Conservation (phyloP, 306 rosid species). For the Cucurbita maxima region DNA sequence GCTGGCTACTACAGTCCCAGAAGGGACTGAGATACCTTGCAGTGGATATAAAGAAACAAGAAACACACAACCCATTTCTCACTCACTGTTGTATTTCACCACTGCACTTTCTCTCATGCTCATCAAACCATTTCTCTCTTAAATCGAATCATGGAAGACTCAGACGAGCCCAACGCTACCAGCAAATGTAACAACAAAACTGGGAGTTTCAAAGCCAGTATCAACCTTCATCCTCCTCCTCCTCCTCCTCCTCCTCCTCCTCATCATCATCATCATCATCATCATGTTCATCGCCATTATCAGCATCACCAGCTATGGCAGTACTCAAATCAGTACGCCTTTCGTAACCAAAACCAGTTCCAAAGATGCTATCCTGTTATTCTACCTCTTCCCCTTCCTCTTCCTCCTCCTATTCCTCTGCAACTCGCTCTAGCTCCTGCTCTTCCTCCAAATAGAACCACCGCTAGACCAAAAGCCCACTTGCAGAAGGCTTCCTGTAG, state of each 20-base stretch:
- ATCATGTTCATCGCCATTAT: constrained; percentile 11
- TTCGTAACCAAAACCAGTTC: constrained; percentile 39
- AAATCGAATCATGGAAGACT: constrained; percentile 49
- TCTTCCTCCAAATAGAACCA: constrained; percentile 36
- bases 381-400: constrained; percentile 79
- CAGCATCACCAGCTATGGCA: constrained; percentile 39
- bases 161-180: constrained; percentile 50
- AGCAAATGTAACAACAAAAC: constrained; percentile 38
- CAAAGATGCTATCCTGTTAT: constrained; percentile 64
- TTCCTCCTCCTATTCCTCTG: constrained; percentile 65
- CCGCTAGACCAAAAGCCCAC: constrained; percentile 44
- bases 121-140: constrained; percentile 14
- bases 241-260: constrained; percentile 7
- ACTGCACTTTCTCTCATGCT: constrained; percentile 13
- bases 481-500: constrained; percentile 58
- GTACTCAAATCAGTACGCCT: constrained; percentile 37
- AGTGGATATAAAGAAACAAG: constrained; percentile 1
- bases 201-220: constrained; percentile 19
- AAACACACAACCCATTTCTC: constrained; percentile 1
- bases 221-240: constrained; percentile 4
- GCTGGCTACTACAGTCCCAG: constrained; percentile 6
- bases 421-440: constrained; percentile 1
- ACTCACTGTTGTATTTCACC: constrained; percentile 2
- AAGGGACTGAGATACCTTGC: constrained; percentile 18
- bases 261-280: constrained; percentile 3